Evolutionary conservation across 345 rosid genomes (phyloP), one percentile per base, ranked within the genome.

Genomic region (Barbarea vulgaris): DNA sequence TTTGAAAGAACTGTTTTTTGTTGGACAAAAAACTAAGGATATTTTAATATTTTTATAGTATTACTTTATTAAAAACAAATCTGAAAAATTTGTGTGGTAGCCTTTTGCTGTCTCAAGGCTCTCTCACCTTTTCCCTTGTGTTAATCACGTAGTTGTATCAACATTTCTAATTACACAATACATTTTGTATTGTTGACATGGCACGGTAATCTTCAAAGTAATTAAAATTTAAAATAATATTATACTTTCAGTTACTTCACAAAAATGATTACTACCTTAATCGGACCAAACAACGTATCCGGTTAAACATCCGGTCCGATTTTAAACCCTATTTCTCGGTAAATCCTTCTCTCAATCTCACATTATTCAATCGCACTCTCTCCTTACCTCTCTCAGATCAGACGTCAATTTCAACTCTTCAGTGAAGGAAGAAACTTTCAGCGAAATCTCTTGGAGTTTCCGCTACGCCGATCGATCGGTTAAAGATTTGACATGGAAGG

Each of bases 401-500:
- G 66, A 70, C 67, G 76, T 77, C 80, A 50, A 64, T 56, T 56
- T 77, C 76, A 77, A 77, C 76, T 70, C 76, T 19, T 21, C 10
- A 64, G 5, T 77, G 67, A 64, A 55, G 64, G 67, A 64, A 55
- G 64, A 58, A 41, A 46, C 18, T 69, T 69, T 18, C 31, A 22
- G 10, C 75, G 33, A 53, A 46, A 25, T 5, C 14, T 51, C 63
- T 44, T 8, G 17, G 47, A 17, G 18, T 42, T 14, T 14, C 17
- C 18, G 18, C 7, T 68, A 13, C 18, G 7, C 70, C 33, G 58
- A 64, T 57, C 76, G 44, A 46, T 54, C 66, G 53, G 3, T 15
- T 55, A 11, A 62, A 34, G 67, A 64, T 46, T 54, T 4, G 18
- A 42, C 28, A 87, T 87, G 91, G 91, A 87, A 76, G 86, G 85